Percentiles rank a stretch among this genome's conserved stretches.
phyloP scores from a whole-genome alignment of 305 asterid genomes.

The Fraxinus paxiana region DNA sequence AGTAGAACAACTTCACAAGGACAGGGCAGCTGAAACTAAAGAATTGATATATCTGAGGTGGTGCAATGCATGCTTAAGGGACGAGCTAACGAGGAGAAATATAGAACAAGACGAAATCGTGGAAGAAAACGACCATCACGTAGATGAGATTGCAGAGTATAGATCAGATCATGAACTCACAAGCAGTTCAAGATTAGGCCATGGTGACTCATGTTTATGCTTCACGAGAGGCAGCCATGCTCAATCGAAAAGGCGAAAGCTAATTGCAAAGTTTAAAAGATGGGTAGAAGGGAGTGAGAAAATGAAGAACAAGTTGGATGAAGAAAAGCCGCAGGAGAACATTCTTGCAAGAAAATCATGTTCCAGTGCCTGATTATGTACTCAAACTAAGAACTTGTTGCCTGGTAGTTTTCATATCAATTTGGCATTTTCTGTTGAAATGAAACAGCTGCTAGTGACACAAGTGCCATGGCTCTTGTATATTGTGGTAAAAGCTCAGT shows the following conservation, averaged over 20 bases:
- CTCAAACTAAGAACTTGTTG: neutral
- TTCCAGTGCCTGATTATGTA: slow-evolving; percentile 38
- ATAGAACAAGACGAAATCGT: slow-evolving; percentile 23
- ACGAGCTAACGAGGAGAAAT: slow-evolving; percentile 41
- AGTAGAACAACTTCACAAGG: slow-evolving; percentile 30
- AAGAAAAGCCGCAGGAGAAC: slow-evolving; percentile 32
- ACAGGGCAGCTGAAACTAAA: slow-evolving; percentile 30
- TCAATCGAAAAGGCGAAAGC: slow-evolving; percentile 42
- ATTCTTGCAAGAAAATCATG: slow-evolving; percentile 42
- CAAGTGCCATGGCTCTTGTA: neutral
- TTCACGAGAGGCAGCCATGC: slow-evolving; percentile 20
- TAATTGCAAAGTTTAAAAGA: slow-evolving; percentile 46
- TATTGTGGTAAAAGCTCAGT: neutral
- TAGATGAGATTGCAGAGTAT: slow-evolving; percentile 27
- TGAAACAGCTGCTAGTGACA: neutral
- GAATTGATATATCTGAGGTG: slow-evolving; percentile 47
- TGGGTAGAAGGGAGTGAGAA: slow-evolving; percentile 55
- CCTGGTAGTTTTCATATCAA: neutral
- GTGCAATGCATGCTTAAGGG: slow-evolving; percentile 52
- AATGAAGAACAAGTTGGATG: slow-evolving; percentile 15
- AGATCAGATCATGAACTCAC: slow-evolving; percentile 35
- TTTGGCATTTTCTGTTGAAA: neutral
- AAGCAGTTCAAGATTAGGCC: slow-evolving; percentile 13
- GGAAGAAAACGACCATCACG: slow-evolving; percentile 18
- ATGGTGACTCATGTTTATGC: slow-evolving; percentile 28